phyloP scores from a whole-genome alignment of 495 filamentous ascomycete genomes.

The Aspergillus incahuasiensis region DNA sequence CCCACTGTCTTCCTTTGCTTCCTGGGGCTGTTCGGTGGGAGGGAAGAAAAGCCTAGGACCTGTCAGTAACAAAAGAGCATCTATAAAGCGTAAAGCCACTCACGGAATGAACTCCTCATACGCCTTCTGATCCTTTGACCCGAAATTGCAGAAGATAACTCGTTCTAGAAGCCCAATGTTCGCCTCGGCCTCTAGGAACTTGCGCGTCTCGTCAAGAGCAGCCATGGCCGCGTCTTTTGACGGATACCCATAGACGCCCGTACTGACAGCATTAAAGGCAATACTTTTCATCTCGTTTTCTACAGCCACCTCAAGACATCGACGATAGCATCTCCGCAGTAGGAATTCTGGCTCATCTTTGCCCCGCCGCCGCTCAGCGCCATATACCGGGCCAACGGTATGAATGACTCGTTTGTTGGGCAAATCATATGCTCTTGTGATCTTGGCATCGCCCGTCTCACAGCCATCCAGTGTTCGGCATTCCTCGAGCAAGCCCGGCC shows the following conservation, averaged over 20 bases:
- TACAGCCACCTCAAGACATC: constrained; percentile 67
- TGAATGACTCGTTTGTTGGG: constrained; percentile 80
- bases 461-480: constrained; percentile 68
- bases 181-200: constrained; percentile 59
- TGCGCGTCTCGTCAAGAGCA: constrained; percentile 63
- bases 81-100: too few relatives aligned
- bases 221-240: constrained; percentile 61
- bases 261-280: constrained; percentile 80
- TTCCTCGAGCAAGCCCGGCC: constrained; percentile 60
- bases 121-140: constrained; percentile 66
- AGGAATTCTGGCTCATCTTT: constrained; percentile 41
- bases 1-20: too few relatives aligned
- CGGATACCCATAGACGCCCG: constrained; percentile 88
- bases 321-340: constrained; percentile 68
- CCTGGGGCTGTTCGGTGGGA: constrained; percentile 23
- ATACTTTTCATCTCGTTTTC: constrained; percentile 61
- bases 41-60: constrained; percentile 29
- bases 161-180: constrained; percentile 56
- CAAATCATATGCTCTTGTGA: constrained; percentile 71
- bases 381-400: constrained; percentile 85
- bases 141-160: constrained; percentile 79
- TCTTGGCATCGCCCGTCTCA: constrained; percentile 74
- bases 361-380: constrained; percentile 20
- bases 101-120: constrained; percentile 71
- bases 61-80: too few relatives aligned